Evolutionary conservation across 31 red algal species (phyloP).

Genomic region (Porphyra umbilicalis): DNA sequence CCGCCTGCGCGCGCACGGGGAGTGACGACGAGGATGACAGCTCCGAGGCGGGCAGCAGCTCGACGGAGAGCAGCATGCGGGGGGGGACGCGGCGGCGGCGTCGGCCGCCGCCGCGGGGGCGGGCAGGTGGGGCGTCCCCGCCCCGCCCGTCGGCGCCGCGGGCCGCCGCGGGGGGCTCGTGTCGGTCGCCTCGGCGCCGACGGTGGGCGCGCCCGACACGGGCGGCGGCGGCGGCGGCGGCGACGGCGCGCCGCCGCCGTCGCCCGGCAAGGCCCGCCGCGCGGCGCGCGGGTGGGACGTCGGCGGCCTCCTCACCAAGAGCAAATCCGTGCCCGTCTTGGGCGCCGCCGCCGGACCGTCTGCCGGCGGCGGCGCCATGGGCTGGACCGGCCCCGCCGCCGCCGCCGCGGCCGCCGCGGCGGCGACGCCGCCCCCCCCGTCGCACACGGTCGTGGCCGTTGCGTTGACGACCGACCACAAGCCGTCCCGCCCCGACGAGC

Average conservation of each 20-base stretch:
- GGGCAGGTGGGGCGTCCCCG: background rate
- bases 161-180: background rate
- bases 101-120: background rate
- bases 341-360: too few relatives aligned
- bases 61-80: background rate
- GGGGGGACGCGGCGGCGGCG: background rate
- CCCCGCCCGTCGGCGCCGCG: background rate
- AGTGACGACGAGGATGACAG: background rate
- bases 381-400: background rate
- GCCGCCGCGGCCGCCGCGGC: background rate
- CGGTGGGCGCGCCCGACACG: background rate
- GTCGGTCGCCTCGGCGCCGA: background rate
- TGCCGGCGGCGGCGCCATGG: background rate
- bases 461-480: conserved; percentile 34
- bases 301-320: background rate
- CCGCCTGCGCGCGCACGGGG: background rate
- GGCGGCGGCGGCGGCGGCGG: background rate
- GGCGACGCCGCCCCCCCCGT: background rate
- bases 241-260: background rate
- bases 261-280: background rate
- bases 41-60: too few relatives aligned
- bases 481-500: conserved; percentile 26
- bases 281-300: background rate
- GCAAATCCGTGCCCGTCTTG: background rate
- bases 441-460: background rate